Conservation (phyloP, 345 rosid species). For the Syzygium grande region DNA sequence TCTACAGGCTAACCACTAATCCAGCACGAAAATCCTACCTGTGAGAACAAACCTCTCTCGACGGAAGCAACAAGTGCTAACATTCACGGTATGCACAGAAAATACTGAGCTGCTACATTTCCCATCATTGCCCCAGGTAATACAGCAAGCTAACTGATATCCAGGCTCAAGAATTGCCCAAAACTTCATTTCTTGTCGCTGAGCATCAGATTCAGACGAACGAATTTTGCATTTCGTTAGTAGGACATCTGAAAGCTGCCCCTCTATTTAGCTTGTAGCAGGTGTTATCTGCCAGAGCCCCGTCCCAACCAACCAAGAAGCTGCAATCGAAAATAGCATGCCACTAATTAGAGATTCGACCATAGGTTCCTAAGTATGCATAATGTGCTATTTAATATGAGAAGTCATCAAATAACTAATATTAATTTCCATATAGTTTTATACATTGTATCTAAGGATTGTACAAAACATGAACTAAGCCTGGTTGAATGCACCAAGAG, state of each 20-base stretch:
- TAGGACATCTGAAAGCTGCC: neutral
- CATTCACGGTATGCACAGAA: neutral
- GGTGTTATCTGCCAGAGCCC: neutral
- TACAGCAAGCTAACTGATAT: neutral
- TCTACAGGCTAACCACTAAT: neutral
- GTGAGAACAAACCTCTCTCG: neutral
- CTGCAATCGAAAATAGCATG: neutral
- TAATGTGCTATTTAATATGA: neutral
- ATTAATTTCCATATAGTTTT: neutral
- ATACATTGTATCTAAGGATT: neutral
- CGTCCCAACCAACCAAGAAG: conserved; percentile 1
- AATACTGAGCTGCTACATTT: neutral
- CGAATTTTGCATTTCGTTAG: neutral
- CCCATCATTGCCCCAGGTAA: neutral
- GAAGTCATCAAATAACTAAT: neutral
- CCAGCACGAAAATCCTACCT: neutral
- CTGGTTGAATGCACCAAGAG: neutral
- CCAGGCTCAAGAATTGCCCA: neutral
- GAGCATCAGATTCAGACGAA: neutral
- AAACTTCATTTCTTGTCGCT: neutral
- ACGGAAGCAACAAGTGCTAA: neutral
- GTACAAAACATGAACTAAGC: neutral
- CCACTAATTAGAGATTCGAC: neutral
- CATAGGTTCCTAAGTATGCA: neutral
- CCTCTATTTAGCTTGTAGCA: neutral